Conservation (phyloP, 371 early-diverging fungal genomes). For the Dichotomocladium elegans region DNA sequence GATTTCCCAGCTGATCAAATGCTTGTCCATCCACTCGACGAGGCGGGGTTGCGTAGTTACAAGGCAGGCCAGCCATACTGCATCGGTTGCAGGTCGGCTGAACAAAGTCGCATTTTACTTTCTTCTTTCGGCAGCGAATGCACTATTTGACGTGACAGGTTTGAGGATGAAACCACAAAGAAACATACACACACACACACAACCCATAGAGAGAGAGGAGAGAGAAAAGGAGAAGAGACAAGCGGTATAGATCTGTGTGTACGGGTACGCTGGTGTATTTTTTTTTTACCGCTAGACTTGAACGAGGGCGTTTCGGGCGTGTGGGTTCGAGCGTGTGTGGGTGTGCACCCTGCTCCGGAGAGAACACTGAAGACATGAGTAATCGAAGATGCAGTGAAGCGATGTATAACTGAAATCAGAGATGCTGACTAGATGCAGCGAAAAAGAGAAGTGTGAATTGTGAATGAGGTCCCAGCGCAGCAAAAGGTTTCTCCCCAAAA, state of each 20-base stretch:
- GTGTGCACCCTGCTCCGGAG: conserved; percentile 22
- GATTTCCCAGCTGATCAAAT: conserved; percentile 49
- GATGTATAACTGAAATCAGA: not conserved
- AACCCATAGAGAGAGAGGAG: not conserved
- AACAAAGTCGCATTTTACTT: conserved; percentile 62
- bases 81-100: conserved; percentile 63
- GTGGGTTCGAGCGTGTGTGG: conserved; percentile 34
- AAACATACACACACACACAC: not conserved
- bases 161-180: conserved; percentile 4
- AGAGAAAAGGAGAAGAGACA: not conserved
- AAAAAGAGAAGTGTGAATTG: not conserved
- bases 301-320: conserved; percentile 43
- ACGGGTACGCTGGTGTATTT: not conserved
- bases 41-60: conserved; percentile 50
- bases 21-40: conserved; percentile 56
- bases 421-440: not conserved
- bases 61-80: conserved; percentile 43
- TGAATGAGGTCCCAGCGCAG: not conserved
- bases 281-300: conserved; percentile 38
- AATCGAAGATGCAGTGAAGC: not conserved
- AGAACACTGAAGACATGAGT: conserved; percentile 37
- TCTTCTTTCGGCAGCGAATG: conserved; percentile 60
- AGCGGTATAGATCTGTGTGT: not conserved
- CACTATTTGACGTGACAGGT: too few species aligned
- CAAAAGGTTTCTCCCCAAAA: not conserved